Percentiles rank a stretch among this genome's conserved stretches.
Conservation (phyloP, 116 monocot genomes). For the Papilionanthe hybrid region DNA sequence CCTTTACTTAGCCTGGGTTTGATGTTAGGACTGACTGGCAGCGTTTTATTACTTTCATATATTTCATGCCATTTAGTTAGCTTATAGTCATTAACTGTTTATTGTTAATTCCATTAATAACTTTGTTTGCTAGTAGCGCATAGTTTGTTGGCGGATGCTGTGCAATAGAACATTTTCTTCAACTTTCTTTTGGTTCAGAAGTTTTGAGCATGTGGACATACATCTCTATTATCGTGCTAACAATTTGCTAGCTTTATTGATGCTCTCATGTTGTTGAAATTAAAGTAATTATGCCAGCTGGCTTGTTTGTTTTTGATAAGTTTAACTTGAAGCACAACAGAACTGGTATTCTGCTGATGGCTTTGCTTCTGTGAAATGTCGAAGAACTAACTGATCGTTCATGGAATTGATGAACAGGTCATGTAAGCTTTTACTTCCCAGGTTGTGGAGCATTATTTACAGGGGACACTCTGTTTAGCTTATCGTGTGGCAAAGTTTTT, state of each 20-base stretch:
- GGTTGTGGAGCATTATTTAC: conserved; percentile 70
- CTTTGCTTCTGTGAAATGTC: neutral
- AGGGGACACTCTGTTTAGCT: conserved; percentile 80
- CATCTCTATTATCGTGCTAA: neutral
- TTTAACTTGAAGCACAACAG: neutral
- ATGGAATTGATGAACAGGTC: conserved; percentile 41
- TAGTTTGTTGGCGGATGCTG: too few species aligned
- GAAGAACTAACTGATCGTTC: conserved; percentile 2
- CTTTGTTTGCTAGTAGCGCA: too few species aligned
- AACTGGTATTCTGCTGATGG: neutral
- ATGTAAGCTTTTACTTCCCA: conserved; percentile 76
- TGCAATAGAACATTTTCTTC: neutral
- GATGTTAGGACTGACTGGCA: neutral
- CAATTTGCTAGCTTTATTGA: neutral
- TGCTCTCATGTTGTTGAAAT: neutral
- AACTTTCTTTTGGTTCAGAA: neutral
- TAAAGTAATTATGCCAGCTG: neutral
- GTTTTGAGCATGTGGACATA: neutral
- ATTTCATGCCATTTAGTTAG: too few species aligned
- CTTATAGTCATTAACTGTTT: too few species aligned
- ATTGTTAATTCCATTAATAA: too few species aligned
- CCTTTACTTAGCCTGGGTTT: neutral
- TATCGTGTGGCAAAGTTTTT: conserved; percentile 93
- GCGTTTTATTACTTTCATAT: too few species aligned
- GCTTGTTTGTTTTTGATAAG: neutral